These are phyloP conservation scores for Leptographium flavum DNA, from an alignment of 2,329 filamentous ascomycete species.

Conservation along the genomic window DNA sequence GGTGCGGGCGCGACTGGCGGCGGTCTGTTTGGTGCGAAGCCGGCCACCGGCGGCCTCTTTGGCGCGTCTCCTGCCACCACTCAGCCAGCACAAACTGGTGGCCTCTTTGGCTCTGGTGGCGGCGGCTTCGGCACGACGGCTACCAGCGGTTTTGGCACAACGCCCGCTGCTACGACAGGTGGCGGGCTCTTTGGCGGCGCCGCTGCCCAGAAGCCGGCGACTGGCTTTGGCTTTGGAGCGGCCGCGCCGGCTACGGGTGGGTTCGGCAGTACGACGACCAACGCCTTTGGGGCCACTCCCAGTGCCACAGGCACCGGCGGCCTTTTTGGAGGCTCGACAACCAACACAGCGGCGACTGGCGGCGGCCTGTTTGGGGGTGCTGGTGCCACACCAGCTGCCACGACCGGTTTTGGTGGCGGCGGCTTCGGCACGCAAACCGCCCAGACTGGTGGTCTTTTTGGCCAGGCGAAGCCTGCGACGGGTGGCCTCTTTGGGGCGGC, in stretches of 20 bases:
- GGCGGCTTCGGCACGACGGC: constrained; percentile 20
- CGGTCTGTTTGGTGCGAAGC: constrained; percentile 23
- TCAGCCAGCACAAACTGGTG: constrained; percentile 15
- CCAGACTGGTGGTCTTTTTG: constrained; percentile 16
- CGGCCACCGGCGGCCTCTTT: constrained; percentile 17
- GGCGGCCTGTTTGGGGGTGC: constrained; percentile 17
- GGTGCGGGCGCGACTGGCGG: constrained; percentile 16
- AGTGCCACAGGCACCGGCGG: neutral
- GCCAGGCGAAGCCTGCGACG: constrained; percentile 14
- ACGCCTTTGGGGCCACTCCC: constrained; percentile 16
- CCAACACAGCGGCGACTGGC: constrained; percentile 8
- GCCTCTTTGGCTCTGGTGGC: constrained; percentile 24
- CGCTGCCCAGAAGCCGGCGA: constrained; percentile 11
- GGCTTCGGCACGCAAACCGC: constrained; percentile 15
- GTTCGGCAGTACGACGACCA: constrained; percentile 26
- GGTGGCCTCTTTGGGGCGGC: constrained; percentile 12
- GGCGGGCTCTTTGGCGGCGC: constrained; percentile 30
- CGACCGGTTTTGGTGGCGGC: constrained; percentile 6
- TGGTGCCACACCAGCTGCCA: constrained; percentile 11
- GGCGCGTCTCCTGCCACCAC: constrained; percentile 20
- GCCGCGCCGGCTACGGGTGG: constrained; percentile 10
- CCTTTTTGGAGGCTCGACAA: constrained; percentile 22
- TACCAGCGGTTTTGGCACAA: constrained; percentile 19
- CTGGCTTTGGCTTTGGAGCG: constrained; percentile 7
- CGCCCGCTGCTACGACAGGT: constrained; percentile 15